Evolutionary conservation across 768 basidiomycete genomes (phyloP).

Genomic region (Psilocybe subaeruginosa): DNA sequence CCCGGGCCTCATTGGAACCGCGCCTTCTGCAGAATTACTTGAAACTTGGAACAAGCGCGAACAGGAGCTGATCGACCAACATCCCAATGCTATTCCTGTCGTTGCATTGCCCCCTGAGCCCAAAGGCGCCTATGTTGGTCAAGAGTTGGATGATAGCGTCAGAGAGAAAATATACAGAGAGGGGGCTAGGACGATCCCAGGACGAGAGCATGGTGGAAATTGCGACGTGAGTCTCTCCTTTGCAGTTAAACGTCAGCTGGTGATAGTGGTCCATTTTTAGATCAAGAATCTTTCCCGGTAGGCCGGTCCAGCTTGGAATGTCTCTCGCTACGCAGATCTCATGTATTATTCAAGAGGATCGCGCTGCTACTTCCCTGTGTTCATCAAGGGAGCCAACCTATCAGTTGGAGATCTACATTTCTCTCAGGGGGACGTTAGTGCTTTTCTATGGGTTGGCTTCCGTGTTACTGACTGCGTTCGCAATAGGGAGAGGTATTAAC

Average conservation of each 20-base stretch:
- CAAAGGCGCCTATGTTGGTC: constrained; percentile 69
- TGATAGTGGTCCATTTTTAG: constrained; percentile 32
- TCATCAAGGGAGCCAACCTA: constrained; percentile 73
- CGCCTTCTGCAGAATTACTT: constrained; percentile 73
- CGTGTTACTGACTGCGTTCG: constrained; percentile 10
- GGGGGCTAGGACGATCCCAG: constrained; percentile 76
- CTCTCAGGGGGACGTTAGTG: constrained; percentile 69
- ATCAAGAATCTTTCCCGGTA: constrained; percentile 77
- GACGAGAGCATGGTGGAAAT: constrained; percentile 81
- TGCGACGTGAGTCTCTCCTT: constrained; percentile 54
- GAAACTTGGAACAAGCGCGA: constrained; percentile 79
- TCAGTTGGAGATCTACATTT: constrained; percentile 83
- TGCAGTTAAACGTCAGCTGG: neutral
- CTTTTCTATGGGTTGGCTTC: neutral
- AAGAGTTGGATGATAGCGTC: constrained; percentile 53
- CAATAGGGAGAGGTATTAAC: constrained; percentile 56
- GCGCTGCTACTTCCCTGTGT: constrained; percentile 78
- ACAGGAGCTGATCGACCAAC: constrained; percentile 58
- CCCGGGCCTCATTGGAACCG: constrained; percentile 77
- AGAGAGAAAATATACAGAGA: constrained; percentile 59
- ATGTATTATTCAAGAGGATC: constrained; percentile 51
- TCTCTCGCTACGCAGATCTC: neutral
- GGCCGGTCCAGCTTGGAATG: neutral
- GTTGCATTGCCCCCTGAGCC: constrained; percentile 68
- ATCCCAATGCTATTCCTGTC: constrained; percentile 56